Evolutionary conservation across 1,139 yeast species (phyloP).

Genomic region (Magnusiomyces tetraspermus): DNA sequence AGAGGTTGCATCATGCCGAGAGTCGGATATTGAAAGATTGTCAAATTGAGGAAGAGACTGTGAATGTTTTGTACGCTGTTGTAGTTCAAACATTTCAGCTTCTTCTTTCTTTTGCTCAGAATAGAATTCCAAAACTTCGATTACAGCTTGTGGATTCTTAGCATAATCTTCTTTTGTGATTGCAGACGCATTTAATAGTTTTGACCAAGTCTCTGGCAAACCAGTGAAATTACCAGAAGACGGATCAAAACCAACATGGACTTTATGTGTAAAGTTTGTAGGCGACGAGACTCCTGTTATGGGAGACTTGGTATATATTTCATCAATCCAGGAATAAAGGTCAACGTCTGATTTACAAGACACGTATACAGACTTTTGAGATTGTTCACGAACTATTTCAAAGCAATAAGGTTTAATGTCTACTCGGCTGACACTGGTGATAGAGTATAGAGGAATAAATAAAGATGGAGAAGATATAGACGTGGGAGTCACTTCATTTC

Average conservation of each 20-base stretch:
- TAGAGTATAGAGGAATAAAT: constrained; percentile 47
- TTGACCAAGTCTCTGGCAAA: constrained; percentile 39
- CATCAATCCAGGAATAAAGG: constrained; percentile 84
- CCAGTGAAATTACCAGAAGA: constrained; percentile 40
- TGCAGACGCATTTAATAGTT: constrained; percentile 35
- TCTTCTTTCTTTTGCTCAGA: constrained; percentile 23
- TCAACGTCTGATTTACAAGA: constrained; percentile 74
- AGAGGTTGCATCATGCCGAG: not conserved
- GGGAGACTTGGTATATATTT: constrained; percentile 80
- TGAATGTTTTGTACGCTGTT: not conserved
- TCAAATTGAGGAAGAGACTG: not conserved
- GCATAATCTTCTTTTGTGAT: constrained; percentile 39
- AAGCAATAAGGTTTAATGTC: constrained; percentile 64
- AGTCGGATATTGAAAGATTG: not conserved
- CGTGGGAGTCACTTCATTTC: constrained; percentile 41
- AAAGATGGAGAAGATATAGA: constrained; percentile 33
- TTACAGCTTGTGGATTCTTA: constrained; percentile 43
- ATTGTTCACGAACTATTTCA: constrained; percentile 56
- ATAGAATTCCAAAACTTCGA: constrained; percentile 88
- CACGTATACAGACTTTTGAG: constrained; percentile 57
- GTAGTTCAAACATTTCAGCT: constrained; percentile 3
- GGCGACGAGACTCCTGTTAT: constrained; percentile 53
- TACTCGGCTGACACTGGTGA: constrained; percentile 50
- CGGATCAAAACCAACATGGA: constrained; percentile 41
- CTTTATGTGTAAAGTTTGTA: constrained; percentile 38